Evolutionary conservation across 176 grass and related monocot genomes (phyloP), one percentile per base, ranked within the genome.

Genomic region (Avena atlantica): DNA sequence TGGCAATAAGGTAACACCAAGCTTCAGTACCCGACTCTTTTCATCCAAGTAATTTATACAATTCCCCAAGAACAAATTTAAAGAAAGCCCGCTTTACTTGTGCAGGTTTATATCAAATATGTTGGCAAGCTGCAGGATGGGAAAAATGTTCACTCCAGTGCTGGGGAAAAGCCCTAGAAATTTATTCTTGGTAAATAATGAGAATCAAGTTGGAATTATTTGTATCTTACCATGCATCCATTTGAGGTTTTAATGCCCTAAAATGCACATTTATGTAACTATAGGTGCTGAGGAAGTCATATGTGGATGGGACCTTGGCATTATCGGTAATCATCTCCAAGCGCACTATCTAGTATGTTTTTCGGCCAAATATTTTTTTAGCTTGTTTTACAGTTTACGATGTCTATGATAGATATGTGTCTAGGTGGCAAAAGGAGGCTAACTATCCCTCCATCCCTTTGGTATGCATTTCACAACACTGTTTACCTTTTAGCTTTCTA

Each of bases 241-340:
- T 15, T 53, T 53, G 20, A 24, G 42, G 52, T 72, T 12, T 42
- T 79, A 61, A 61, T 86, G 31, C 29, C 19, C 83, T 3, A 87
- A 5, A 78, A 55, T 78, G 21, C 58, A 50, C 71, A 6, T 59
- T 53, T 24, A 71, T 13, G 55, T 87, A 12, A 56, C 86, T 87
- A 52, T 79, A 98, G 93, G 93, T 92, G 84, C 91, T 89, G 93
- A 89, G 24, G 78, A 98, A 62, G 95, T 98, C 52, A 95, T 92
- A 36, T 90, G 86, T 68, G 93, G 96, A 93, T 98, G 91, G 96
- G 90, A 95, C 79, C 69, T 92, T 12, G 96, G 93, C 81, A 68
- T 98, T 87, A 74, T 37, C 81, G 96, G 96, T 98, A 95, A 74
- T 67, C 9, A 74, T 29, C 34, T 53, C 14, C 6, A 58, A 67